Conservation (phyloP, 768 basidiomycete genomes). For the Basidioascus undulatus region DNA sequence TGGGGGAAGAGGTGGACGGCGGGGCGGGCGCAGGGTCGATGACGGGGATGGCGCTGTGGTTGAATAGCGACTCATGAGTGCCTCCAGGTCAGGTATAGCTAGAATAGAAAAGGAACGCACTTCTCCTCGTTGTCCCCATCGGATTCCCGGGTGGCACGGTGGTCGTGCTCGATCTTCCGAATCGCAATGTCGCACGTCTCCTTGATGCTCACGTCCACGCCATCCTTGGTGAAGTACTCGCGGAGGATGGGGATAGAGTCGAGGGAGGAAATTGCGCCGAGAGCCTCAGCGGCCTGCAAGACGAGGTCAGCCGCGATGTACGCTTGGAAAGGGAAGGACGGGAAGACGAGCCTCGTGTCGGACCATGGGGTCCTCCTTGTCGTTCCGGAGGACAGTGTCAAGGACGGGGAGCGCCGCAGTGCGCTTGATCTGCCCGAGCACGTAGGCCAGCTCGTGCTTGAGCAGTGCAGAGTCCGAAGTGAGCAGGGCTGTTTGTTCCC, state of each 20-base stretch:
- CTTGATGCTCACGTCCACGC: constrained; percentile 36
- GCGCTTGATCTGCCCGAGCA: constrained; percentile 72
- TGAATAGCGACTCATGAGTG: constrained; percentile 21
- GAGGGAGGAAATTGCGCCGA: constrained; percentile 67
- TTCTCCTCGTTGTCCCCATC: constrained; percentile 16
- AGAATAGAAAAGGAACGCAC: not conserved
- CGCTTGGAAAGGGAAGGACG: not conserved
- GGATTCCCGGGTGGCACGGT: no score
- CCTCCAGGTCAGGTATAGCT: constrained; percentile 3
- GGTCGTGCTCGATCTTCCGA: constrained; percentile 79
- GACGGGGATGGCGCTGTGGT: constrained; percentile 14
- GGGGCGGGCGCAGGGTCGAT: constrained; percentile 20
- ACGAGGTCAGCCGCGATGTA: not conserved
- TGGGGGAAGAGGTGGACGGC: constrained; percentile 8
- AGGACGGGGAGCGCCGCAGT: constrained; percentile 50
- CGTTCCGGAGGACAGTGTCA: constrained; percentile 45
- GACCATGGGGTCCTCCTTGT: constrained; percentile 74
- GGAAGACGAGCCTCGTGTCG: constrained; percentile 54
- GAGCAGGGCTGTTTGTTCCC: constrained; percentile 22
- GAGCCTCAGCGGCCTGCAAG: constrained; percentile 78
- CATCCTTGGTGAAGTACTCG: constrained; percentile 44
- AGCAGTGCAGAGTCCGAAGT: constrained; percentile 68
- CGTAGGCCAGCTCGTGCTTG: constrained; percentile 94
- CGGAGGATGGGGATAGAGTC: constrained; percentile 41
- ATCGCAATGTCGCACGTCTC: constrained; percentile 97